phyloP scores from a whole-genome alignment of 306 rosid species.

The Fagus crenata region DNA sequence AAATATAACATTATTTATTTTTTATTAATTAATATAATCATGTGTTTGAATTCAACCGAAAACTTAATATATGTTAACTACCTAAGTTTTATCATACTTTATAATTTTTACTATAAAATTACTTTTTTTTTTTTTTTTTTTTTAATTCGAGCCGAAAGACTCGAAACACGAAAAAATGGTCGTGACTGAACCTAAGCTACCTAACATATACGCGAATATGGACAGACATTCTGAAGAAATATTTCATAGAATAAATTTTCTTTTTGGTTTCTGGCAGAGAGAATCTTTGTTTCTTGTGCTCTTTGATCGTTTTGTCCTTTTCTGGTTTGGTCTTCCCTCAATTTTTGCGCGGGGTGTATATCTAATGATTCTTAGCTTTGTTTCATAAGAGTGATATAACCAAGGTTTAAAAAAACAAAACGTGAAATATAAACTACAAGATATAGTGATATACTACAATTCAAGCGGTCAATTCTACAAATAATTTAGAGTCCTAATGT shows the following conservation, averaged over 20 bases:
- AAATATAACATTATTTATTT: no score
- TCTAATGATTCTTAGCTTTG: neutral
- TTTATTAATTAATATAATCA: no score
- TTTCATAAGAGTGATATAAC: neutral
- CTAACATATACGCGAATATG: neutral
- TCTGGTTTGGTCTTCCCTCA: neutral
- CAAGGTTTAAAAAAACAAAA: neutral
- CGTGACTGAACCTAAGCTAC: neutral
- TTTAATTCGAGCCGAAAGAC: neutral
- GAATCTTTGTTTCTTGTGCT: neutral
- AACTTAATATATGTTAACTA: no score
- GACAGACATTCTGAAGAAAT: slow-evolving; percentile 1
- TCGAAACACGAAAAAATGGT: neutral
- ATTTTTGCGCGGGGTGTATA: neutral
- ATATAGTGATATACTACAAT: no score
- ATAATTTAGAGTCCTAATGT: no score
- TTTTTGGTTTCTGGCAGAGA: neutral
- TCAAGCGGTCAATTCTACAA: no score
- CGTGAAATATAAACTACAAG: no score
- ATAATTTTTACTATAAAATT: no score
- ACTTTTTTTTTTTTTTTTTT: neutral
- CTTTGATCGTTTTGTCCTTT: neutral
- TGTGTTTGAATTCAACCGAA: no score
- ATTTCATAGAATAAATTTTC: no score
- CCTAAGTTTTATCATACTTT: no score